Percentiles rank a stretch among this genome's conserved stretches.
phyloP scores from a whole-genome alignment of 305 asterid species.

The Rubia tinctorum region DNA sequence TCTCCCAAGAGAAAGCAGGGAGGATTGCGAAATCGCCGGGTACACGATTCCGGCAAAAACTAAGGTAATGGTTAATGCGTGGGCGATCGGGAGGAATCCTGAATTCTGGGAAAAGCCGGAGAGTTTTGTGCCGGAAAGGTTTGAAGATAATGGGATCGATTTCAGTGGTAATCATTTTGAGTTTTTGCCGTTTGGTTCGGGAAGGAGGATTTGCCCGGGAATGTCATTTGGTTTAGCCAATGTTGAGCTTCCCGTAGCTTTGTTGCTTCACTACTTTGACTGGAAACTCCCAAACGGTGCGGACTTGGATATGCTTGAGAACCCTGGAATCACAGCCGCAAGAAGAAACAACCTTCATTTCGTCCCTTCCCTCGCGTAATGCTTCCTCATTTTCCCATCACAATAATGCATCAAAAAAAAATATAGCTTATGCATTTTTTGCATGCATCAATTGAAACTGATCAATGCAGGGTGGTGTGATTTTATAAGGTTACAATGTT shows the following conservation, averaged over 20 bases:
- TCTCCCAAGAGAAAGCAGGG: not conserved
- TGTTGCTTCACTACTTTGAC: not conserved
- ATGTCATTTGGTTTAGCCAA: conserved; percentile 3
- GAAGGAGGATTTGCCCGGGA: not conserved
- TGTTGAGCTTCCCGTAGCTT: not conserved
- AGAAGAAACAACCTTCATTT: not conserved
- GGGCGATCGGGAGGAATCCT: not conserved
- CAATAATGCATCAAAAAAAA: too few relatives aligned
- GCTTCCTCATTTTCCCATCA: too few relatives aligned
- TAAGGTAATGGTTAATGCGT: not conserved
- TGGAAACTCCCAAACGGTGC: conserved; percentile 4
- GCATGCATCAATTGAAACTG: too few relatives aligned
- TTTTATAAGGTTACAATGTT: too few relatives aligned
- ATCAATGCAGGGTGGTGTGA: too few relatives aligned
- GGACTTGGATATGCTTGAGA: not conserved
- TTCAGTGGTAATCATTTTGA: not conserved
- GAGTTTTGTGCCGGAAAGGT: not conserved
- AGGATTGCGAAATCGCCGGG: not conserved
- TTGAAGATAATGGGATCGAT: not conserved
- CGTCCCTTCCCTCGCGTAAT: not conserved
- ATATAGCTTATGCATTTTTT: too few relatives aligned
- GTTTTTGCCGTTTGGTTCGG: not conserved
- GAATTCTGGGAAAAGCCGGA: not conserved
- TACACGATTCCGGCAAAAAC: not conserved
- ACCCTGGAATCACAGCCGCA: not conserved